Percentiles rank a stretch among this genome's conserved stretches.
These are phyloP conservation scores for Rhizopogon vinicolor DNA, from an alignment of 768 basidiomycete genomes.

Conservation along the genomic window DNA sequence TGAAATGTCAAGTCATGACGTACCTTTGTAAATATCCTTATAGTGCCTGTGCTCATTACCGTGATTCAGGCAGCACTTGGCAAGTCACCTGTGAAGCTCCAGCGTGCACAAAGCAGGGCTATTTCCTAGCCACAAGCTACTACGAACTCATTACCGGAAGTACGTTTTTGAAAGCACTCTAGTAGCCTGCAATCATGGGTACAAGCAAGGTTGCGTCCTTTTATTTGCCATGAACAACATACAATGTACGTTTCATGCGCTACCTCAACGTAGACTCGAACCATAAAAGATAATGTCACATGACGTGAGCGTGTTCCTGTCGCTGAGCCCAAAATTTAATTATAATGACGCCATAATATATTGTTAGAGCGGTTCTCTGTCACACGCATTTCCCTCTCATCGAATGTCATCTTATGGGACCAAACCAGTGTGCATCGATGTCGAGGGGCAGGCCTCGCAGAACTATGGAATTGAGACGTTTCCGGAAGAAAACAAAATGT, in stretches of 20 bases:
- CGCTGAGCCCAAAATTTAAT: not conserved
- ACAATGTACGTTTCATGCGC: too few species aligned
- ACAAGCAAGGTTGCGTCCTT: too few species aligned
- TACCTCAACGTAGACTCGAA: too few species aligned
- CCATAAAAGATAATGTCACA: not conserved
- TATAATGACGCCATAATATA: too few species aligned
- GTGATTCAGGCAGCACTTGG: not conserved
- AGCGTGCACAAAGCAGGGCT: not conserved
- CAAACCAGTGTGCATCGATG: conserved; percentile 2
- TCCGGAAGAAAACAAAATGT: conserved; percentile 7
- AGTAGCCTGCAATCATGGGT: too few species aligned
- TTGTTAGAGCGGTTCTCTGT: too few species aligned
- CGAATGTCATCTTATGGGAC: conserved; percentile 2
- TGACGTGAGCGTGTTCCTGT: not conserved
- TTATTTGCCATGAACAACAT: too few species aligned
- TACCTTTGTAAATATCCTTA: not conserved
- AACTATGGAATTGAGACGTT: conserved; percentile 1
- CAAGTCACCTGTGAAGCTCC: not conserved
- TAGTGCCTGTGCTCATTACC: not conserved
- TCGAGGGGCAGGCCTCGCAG: not conserved
- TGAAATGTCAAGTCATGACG: not conserved
- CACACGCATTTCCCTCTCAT: not conserved
- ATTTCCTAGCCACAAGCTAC: too few species aligned
- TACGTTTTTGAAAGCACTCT: not conserved
- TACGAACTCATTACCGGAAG: not conserved